phyloP scores from a whole-genome alignment of 2,329 filamentous ascomycete species.

The Dissoconium aciculare region DNA sequence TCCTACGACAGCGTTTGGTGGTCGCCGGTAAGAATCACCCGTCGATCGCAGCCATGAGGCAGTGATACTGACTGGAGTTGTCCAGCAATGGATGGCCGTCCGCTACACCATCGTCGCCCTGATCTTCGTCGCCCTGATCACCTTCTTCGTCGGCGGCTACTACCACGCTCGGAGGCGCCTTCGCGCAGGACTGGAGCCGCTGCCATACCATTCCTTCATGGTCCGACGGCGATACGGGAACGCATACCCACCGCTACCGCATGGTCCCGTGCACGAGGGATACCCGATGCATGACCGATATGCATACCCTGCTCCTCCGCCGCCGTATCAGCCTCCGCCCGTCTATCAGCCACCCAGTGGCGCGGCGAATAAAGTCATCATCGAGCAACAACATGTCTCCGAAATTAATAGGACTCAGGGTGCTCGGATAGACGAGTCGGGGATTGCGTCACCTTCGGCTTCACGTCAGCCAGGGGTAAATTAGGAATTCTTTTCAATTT shows the following conservation, averaged over 20 bases:
- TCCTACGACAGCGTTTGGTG: too few species aligned
- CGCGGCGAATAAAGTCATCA: slow-evolving; percentile 20
- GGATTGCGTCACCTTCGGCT: too few species aligned
- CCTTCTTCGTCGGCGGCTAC: slow-evolving; percentile 54
- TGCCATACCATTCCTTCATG: slow-evolving; percentile 50
- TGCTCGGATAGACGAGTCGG: too few species aligned
- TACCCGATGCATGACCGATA: slow-evolving; percentile 11
- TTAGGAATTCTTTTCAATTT: too few species aligned
- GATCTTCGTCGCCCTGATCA: slow-evolving; percentile 42
- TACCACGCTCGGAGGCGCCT: slow-evolving; percentile 54
- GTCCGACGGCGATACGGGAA: slow-evolving; percentile 11
- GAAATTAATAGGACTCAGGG: too few species aligned
- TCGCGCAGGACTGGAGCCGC: slow-evolving; percentile 47
- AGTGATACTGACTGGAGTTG: too few species aligned
- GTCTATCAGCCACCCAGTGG: slow-evolving; percentile 24
- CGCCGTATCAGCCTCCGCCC: slow-evolving; percentile 23
- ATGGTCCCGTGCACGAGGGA: slow-evolving; percentile 8
- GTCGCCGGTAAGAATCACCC: too few species aligned
- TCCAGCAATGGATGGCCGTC: slow-evolving; percentile 45
- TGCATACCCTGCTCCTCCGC: slow-evolving; percentile 20
- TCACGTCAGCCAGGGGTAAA: too few species aligned
- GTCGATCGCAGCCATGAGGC: too few species aligned
- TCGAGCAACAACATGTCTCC: slow-evolving; percentile 21
- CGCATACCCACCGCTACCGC: slow-evolving; percentile 4
- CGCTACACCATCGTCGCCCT: slow-evolving; percentile 57